Base-by-base conservation (phyloP, 345 rosid genomes). In the Corchorus olitorius region DNA sequence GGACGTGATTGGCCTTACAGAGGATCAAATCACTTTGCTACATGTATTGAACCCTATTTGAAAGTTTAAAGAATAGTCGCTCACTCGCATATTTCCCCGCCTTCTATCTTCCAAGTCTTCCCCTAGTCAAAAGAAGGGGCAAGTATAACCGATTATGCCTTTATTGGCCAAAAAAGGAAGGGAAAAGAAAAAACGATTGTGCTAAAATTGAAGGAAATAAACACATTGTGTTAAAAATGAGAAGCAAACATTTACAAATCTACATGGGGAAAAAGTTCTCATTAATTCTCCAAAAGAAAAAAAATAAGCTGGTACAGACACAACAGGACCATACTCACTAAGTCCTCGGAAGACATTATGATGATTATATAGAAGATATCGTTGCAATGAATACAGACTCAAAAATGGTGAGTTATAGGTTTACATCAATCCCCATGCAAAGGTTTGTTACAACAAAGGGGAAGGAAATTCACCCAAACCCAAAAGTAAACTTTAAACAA, bases 381-480 rank as follows among this genome's bases (percentile, higher is more conserved):
- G 58, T 69, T 35, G 17, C 19, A 33, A 58, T 67, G 27, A 48
- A 68, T 46, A 20, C 55, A 46, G 34, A 68, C 34, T 48, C 17
- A 66, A 66, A 41, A 66, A 3, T 39, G 22, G 45, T 66, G 55
- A 66, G 71, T 17, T 9, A 66, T 17, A 66, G 50, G 8, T 45
- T 41, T 17, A n/a, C 4, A 43, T 68, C 19, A 6, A 13, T 20
- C 56, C 72, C 45, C 67, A 63, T 15, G 12, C 58, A 49, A 68
- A 69, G 17, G 33, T 22, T 49, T 49, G 43, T 49, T 69, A 69
- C 73, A 69, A 69, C 4, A 53, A 49, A 22, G 73, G 73, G 73
- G 22, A 33, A 68, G 35, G 19, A 52, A 4, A 70, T 9, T 48
- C n/a, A 52, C 48, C 43, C 60, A 16, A 70, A 34, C 19, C 61